Conservation (phyloP, 345 rosid genomes). For the Odontarrhena argentea region DNA sequence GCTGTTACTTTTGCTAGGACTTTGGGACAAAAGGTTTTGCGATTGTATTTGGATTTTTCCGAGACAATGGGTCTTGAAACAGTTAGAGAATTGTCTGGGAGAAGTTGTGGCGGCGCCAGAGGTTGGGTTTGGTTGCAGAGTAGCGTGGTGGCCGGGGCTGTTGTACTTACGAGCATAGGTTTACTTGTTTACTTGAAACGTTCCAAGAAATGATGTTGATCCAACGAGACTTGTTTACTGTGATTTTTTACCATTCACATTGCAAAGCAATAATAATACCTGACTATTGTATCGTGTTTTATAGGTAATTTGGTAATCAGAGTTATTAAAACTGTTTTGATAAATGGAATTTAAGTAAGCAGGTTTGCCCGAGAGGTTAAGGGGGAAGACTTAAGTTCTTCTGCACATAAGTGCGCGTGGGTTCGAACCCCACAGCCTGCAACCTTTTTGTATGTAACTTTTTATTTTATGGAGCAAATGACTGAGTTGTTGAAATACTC, state of each 20-base stretch:
- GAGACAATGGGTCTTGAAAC: constrained; percentile 22
- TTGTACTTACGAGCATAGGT: constrained; percentile 31
- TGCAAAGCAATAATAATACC: not conserved
- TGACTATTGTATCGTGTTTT: too few relatives aligned
- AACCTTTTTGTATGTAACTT: constrained; percentile 15
- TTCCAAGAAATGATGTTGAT: constrained; percentile 36
- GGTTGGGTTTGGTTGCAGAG: constrained; percentile 31
- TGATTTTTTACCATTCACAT: not conserved
- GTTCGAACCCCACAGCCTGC: constrained; percentile 99
- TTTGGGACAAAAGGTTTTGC: constrained; percentile 50
- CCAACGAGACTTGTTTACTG: not conserved
- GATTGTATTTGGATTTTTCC: constrained; percentile 30
- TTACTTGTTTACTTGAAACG: constrained; percentile 37
- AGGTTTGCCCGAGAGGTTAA: constrained; percentile 53
- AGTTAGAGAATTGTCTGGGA: constrained; percentile 14
- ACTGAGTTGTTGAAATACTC: too few relatives aligned
- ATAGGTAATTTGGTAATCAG: too few relatives aligned
- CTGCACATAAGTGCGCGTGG: constrained; percentile 94
- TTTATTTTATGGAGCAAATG: too few relatives aligned
- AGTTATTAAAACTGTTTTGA: too few relatives aligned
- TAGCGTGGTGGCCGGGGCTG: constrained; percentile 29
- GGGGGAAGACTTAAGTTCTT: constrained; percentile 96
- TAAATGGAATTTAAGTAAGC: not conserved
- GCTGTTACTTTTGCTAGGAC: constrained; percentile 71
- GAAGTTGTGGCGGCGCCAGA: not conserved